Base-by-base conservation (phyloP, 352 stramenopile genomes). In the Phytophthora citrophthora region DNA sequence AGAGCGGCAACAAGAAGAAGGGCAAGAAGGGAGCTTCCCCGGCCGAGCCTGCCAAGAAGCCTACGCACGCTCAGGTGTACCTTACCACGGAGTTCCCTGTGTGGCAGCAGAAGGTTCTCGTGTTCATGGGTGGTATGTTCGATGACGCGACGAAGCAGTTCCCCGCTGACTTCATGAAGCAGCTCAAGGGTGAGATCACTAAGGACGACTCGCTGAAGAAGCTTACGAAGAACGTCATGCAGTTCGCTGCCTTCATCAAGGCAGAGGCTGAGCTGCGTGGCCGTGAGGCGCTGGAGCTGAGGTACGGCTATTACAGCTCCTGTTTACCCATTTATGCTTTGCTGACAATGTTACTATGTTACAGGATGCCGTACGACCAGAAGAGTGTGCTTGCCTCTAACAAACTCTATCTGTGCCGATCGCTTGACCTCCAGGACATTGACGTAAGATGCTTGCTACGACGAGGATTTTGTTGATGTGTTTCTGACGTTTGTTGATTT, bases 171-270 rank as follows among this genome's bases (percentile, higher is more conserved):
- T 94, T 97, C 44, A 95, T 96, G 83, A 94, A 94, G 72, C 72
- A 89, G 12, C 69, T 97, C 13, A 96, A 97, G 85, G 74, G 76
- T 18, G 59, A 84, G 53, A 74, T 97, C 39, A 63, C 66, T 7
- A 79, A 83, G 46, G 74, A 94, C 64, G 83, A 93, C 51, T 85
- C 90, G 31, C 59, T 96, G 46, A 96, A 95, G 81, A 93, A 89
- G 72, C 68, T 95, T 12, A 96, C 85, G 12, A 99, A 98, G 85
- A 93, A 97, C 61, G 86, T 96, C 26, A 99, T 99, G 97, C 97
- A 99, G 71, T 98, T 99, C 64, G 96, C 90, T 59, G 91, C 93
- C 23, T 99, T 99, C 45, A 88, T 98, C 63, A 98, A 98, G 79
- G 85, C 83, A 23, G 95, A 99, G 69, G 92, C 89, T 23, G 77